Evolutionary conservation across 345 rosid genomes (phyloP), one percentile per base, ranked within the genome.

Genomic region (Camelina hispida): DNA sequence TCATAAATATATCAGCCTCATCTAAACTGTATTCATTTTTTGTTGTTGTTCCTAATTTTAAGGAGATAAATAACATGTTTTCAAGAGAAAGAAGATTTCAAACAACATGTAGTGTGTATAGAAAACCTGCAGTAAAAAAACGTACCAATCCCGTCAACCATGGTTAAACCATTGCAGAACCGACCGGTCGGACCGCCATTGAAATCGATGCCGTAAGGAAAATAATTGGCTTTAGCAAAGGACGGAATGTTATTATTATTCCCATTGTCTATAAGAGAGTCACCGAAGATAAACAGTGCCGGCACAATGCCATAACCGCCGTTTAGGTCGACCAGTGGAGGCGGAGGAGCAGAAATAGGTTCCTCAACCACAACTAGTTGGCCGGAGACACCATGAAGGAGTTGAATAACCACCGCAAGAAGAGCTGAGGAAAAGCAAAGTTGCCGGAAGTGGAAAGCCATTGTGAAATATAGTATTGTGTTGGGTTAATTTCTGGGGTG

Each of bases 181-280:
- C 99, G 97, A 50, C 99, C 99, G 14, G 97, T 90, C 2, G 98
- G 95, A 18, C 99, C 97, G 2, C 91, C 93, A 54, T 80, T 87
- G 83, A 95, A 95, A 78, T 95, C 99, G 37, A 95, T 95, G 28
- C 99, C 99, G 50, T 95, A 95, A 62, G 97, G 99, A 34, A 80
- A 87, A 75, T 94, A 94, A 74, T 94, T 94, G 42, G 98, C 98
- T 82, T 88, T 95, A 52, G 98, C 97, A 14, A 94, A 64, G 14
- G 97, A 89, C 70, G 97, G 78, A 23, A 94, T 87, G 81, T 88
- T 75, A 23, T 95, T 95, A 72, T 95, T 95, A 51, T 95, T 95
- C 30, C 99, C 99, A 69, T 87, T 92, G 84, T 95, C 97, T 32
- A 95, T 86, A 22, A 95, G 91, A 16, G 96, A 95, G 79, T 95